Percentiles rank a stretch among this genome's conserved stretches.
phyloP scores from a whole-genome alignment of 257 asterid species.

The Przewalskia tangutica region DNA sequence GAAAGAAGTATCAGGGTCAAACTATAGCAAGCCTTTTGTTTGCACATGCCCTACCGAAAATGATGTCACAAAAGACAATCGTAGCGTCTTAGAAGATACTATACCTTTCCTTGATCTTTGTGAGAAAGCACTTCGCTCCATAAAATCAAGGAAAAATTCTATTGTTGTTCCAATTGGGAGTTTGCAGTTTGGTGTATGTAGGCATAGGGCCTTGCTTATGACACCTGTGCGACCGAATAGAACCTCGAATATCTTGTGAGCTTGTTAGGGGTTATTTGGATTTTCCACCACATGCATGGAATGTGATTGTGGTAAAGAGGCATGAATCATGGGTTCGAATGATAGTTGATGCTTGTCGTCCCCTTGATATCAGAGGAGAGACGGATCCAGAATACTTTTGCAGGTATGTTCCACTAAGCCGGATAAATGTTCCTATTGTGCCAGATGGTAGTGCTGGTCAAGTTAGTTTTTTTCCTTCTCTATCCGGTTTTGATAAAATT shows the following conservation, averaged over 20 bases:
- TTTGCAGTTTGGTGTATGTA: slow-evolving; percentile 77
- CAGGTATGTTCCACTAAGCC: slow-evolving; percentile 79
- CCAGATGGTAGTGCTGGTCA: slow-evolving; percentile 28
- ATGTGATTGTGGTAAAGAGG: slow-evolving; percentile 53
- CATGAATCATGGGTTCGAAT: slow-evolving; percentile 53
- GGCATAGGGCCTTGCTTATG: slow-evolving; percentile 89
- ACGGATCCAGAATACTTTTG: slow-evolving; percentile 64
- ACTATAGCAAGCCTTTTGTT: slow-evolving; percentile 56
- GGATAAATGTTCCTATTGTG: slow-evolving; percentile 31
- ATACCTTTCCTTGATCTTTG: slow-evolving; percentile 43
- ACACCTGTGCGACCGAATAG: slow-evolving; percentile 79
- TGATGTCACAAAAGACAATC: slow-evolving; percentile 18
- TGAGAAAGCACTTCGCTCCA: slow-evolving; percentile 52
- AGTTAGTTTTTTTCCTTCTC: slow-evolving; percentile 51
- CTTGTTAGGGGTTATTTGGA: slow-evolving; percentile 93
- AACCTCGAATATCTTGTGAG: slow-evolving; percentile 82
- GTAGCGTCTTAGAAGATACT: slow-evolving; percentile 26
- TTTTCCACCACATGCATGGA: slow-evolving; percentile 92
- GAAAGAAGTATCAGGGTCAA: slow-evolving; percentile 64
- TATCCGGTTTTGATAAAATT: slow-evolving; percentile 45
- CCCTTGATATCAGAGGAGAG: slow-evolving; percentile 81
- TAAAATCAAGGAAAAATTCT: slow-evolving; percentile 50
- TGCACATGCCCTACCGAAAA: slow-evolving; percentile 74
- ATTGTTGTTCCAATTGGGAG: slow-evolving; percentile 74
- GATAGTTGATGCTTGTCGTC: slow-evolving; percentile 94